These are phyloP conservation scores for Blakeslea trispora DNA, from an alignment of 371 early-diverging fungal genomes.

Conservation along the genomic window DNA sequence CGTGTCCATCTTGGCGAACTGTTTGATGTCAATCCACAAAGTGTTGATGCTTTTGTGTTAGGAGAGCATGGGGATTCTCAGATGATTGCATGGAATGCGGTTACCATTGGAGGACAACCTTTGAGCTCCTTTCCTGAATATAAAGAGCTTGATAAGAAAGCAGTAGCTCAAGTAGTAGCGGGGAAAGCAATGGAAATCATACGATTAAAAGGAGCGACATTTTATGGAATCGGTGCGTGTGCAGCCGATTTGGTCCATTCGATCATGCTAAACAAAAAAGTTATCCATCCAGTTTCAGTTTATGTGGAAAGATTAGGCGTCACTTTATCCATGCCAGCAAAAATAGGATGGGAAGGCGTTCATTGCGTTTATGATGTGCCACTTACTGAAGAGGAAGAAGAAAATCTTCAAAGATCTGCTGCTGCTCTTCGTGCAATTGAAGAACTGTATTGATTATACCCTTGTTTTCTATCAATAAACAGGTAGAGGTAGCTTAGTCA, in stretches of 20 bases:
- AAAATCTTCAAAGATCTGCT: constrained; percentile 47
- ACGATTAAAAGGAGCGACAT: constrained; percentile 83
- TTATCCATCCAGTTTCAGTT: constrained; percentile 68
- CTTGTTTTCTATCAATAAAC: no score
- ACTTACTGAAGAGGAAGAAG: constrained; percentile 57
- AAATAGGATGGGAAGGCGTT: constrained; percentile 73
- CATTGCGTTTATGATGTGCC: constrained; percentile 65
- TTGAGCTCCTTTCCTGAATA: constrained; percentile 67
- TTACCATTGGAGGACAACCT: constrained; percentile 74
- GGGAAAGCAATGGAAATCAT: constrained; percentile 87
- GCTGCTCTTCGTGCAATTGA: constrained; percentile 45
- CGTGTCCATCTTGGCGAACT: constrained; percentile 62
- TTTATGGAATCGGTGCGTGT: constrained; percentile 87
- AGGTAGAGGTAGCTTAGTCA: no score
- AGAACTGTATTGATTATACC: constrained; percentile 13
- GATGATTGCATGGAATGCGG: constrained; percentile 81
- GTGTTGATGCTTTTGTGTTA: constrained; percentile 80
- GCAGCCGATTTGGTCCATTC: constrained; percentile 70
- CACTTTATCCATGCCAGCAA: constrained; percentile 73
- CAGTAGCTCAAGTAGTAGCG: constrained; percentile 57
- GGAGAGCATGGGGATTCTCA: constrained; percentile 92
- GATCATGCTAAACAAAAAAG: constrained; percentile 65
- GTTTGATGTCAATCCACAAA: constrained; percentile 65
- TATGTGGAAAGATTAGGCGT: constrained; percentile 62
- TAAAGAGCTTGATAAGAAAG: constrained; percentile 51